Percentiles rank a stretch among this genome's conserved stretches.
Evolutionary conservation across 176 grass and related monocot species (phyloP).

Genomic region (Chloris gayana): DNA sequence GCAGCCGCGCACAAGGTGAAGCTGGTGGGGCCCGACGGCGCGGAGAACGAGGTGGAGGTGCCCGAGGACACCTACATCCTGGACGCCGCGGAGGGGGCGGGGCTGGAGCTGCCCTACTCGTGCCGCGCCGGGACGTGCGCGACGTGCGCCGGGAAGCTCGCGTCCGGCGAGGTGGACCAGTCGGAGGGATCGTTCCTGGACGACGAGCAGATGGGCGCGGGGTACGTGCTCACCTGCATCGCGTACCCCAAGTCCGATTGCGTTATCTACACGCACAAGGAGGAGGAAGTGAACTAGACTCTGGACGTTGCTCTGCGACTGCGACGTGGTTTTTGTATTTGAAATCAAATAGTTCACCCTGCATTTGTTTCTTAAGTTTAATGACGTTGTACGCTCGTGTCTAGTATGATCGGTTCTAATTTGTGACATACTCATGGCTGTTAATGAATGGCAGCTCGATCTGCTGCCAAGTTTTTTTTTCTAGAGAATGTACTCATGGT

Average conservation of each 20-base stretch:
- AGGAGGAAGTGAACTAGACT: constrained; percentile 66
- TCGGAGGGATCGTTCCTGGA: constrained; percentile 84
- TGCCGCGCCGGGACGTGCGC: constrained; percentile 77
- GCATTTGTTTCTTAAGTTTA: not conserved
- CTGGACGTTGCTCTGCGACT: not conserved
- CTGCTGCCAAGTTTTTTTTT: too few relatives aligned
- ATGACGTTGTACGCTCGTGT: not conserved
- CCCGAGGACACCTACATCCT: constrained; percentile 74
- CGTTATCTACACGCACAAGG: constrained; percentile 80
- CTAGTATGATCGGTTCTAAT: not conserved
- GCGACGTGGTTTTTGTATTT: not conserved
- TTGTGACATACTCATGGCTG: not conserved
- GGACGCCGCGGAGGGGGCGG: constrained; percentile 63
- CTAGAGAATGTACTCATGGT: too few relatives aligned
- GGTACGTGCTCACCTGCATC: constrained; percentile 76
- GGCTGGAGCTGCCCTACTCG: constrained; percentile 82
- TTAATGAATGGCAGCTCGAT: too few relatives aligned
- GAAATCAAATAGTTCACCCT: not conserved
- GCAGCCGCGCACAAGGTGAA: constrained; percentile 73
- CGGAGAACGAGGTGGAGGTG: constrained; percentile 70
- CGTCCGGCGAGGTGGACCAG: constrained; percentile 74
- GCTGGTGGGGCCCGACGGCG: constrained; percentile 55
- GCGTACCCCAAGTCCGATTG: constrained; percentile 61
- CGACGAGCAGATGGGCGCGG: constrained; percentile 53
- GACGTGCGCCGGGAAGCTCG: constrained; percentile 61